Evolutionary conservation across 78 protist species (phyloP).

Genomic region (Diacronema lutheri): DNA sequence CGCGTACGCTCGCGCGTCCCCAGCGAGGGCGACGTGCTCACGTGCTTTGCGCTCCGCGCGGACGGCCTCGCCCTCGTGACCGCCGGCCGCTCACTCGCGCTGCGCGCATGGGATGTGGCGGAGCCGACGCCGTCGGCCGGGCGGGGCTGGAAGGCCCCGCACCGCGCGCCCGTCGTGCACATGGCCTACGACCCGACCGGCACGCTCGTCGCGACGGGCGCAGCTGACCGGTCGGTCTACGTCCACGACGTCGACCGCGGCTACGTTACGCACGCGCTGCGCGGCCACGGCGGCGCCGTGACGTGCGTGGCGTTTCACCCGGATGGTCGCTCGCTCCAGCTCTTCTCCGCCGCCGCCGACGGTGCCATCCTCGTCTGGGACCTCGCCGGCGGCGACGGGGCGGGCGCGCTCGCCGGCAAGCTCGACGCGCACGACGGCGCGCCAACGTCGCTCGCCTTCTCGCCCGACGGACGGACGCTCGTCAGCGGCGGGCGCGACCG

Average conservation of each 20-base stretch:
- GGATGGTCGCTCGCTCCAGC: not conserved
- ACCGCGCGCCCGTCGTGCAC: conserved; percentile 16
- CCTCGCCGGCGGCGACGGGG: not conserved
- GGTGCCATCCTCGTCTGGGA: conserved; percentile 29
- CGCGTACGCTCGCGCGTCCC: not conserved
- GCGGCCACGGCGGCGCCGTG: not conserved
- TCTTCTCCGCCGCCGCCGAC: conserved; percentile 32
- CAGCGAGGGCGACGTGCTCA: conserved; percentile 1
- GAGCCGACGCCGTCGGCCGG: too few species aligned
- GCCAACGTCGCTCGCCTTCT: not conserved
- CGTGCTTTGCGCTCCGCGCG: conserved; percentile 24
- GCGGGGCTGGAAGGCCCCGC: conserved; percentile 36
- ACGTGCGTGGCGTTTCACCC: conserved; percentile 21
- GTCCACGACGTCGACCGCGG: conserved; percentile 63
- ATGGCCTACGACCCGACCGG: conserved; percentile 41
- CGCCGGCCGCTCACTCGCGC: conserved; percentile 8
- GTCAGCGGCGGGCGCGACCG: conserved; percentile 32
- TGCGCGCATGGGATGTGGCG: not conserved
- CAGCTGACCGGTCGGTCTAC: conserved; percentile 50
- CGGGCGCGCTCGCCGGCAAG: not conserved
- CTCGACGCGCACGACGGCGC: conserved; percentile 6
- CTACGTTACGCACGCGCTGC: conserved; percentile 20
- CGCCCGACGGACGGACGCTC: not conserved
- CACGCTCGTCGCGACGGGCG: conserved; percentile 34
- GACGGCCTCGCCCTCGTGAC: not conserved